A percentile compares a stretch with the other conserved stretches of the same genome.
These are phyloP conservation scores for Pseudovirgaria hyperparasitica DNA, from an alignment of 2,329 filamentous ascomycete genomes.

Conservation along the genomic window DNA sequence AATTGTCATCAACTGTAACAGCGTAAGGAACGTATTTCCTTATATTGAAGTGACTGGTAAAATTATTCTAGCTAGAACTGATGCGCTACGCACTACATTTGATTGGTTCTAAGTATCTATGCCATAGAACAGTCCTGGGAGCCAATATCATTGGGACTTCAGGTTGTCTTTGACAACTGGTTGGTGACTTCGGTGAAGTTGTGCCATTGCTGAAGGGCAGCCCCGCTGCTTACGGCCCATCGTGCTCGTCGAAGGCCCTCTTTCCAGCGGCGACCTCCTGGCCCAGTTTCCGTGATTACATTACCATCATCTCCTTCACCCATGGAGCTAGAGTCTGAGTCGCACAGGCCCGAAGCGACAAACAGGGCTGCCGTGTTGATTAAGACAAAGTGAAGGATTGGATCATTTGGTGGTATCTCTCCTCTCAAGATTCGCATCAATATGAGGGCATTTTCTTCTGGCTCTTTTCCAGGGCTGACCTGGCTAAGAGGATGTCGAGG, in stretches of 20 bases:
- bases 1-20: too few species aligned
- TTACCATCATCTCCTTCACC: slow-evolving; percentile 67
- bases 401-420: slow-evolving; percentile 61
- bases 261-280: slow-evolving; percentile 84
- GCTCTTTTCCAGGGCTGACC: slow-evolving; percentile 76
- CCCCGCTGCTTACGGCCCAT: slow-evolving; percentile 78
- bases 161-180: slow-evolving; percentile 16
- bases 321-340: slow-evolving; percentile 69
- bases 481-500: slow-evolving; percentile 57
- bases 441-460: slow-evolving; percentile 77
- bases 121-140: too few species aligned
- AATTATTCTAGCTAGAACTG: too few species aligned
- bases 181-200: slow-evolving; percentile 78
- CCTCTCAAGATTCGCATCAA: slow-evolving; percentile 64
- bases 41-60: too few species aligned
- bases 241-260: slow-evolving; percentile 78
- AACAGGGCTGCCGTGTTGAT: slow-evolving; percentile 87
- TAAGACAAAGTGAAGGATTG: slow-evolving; percentile 84
- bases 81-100: too few species aligned
- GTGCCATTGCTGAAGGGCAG: slow-evolving; percentile 72
- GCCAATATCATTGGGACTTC: too few species aligned
- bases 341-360: slow-evolving; percentile 75
- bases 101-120: too few species aligned
- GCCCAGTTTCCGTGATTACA: slow-evolving; percentile 70
- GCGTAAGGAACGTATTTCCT: too few species aligned